Percentiles rank a stretch among this genome's conserved stretches.
phyloP scores from a whole-genome alignment of 768 basidiomycete genomes.

The Holtermannia corniformis region DNA sequence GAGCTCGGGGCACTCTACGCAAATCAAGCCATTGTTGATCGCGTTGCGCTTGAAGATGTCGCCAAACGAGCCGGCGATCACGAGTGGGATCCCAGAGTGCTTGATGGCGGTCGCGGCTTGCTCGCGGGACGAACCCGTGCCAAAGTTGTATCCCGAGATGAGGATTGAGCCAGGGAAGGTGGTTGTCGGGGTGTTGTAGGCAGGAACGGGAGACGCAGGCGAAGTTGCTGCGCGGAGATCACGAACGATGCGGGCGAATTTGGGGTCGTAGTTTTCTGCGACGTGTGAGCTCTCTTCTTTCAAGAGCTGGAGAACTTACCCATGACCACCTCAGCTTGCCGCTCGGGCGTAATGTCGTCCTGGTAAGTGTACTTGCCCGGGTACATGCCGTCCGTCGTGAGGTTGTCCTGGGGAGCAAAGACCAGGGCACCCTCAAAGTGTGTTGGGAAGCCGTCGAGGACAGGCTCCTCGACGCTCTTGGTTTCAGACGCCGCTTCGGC shows the following conservation, averaged over 20 bases:
- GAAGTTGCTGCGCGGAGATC: constrained; percentile 32
- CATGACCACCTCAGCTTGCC: constrained; percentile 95
- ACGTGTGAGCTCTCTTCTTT: background rate
- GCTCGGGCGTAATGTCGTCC: constrained; percentile 91
- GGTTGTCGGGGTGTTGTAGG: constrained; percentile 20
- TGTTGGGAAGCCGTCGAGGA: constrained; percentile 73
- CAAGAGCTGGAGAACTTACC: constrained; percentile 20
- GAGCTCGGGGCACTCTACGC: constrained; percentile 83
- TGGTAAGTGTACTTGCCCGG: constrained; percentile 99
- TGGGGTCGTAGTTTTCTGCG: constrained; percentile 84
- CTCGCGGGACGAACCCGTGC: constrained; percentile 95
- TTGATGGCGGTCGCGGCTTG: constrained; percentile 97
- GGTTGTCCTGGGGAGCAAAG: constrained; percentile 90
- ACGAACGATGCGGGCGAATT: constrained; percentile 64
- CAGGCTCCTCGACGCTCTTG: constrained; percentile 48
- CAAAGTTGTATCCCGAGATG: constrained; percentile 93
- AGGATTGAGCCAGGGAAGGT: constrained; percentile 62
- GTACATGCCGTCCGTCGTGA: constrained; percentile 97
- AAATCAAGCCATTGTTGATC: constrained; percentile 96
- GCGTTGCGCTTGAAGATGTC: constrained; percentile 99
- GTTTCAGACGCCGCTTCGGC: constrained; percentile 35
- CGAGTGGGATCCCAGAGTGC: constrained; percentile 81
- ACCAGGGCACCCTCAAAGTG: constrained; percentile 74
- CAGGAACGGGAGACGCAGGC: constrained; percentile 15
- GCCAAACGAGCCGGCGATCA: constrained; percentile 95